Percentiles rank a stretch among this genome's conserved stretches.
Evolutionary conservation across 1,284 basidiomycete genomes (phyloP).

Genomic region (Cutaneotrichosporon cutaneum): DNA sequence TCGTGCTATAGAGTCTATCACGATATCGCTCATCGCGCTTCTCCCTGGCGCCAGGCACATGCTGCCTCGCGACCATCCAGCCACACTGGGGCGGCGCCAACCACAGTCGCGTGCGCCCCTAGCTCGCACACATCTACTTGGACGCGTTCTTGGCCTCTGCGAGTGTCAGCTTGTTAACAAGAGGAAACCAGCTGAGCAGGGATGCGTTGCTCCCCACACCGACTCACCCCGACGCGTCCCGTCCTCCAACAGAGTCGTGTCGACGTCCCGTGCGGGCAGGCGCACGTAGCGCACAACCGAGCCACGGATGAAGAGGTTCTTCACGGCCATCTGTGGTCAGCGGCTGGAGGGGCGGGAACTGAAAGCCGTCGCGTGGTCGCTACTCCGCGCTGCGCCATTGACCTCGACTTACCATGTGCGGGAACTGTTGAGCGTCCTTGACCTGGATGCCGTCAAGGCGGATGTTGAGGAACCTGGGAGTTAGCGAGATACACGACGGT

Average conservation of each 20-base stretch:
- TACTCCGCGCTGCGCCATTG: background rate
- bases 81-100: background rate
- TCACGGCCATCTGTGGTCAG: slow-evolving; percentile 82
- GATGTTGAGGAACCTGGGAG: slow-evolving; percentile 87
- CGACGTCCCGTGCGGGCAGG: slow-evolving; percentile 85
- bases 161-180: background rate
- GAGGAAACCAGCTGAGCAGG: background rate
- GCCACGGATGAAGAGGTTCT: slow-evolving; percentile 98
- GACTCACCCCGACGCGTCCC: slow-evolving; percentile 86
- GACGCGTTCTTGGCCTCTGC: slow-evolving; percentile 11
- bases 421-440: slow-evolving; percentile 86
- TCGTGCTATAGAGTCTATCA: background rate
- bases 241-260: slow-evolving; percentile 94
- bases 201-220: background rate
- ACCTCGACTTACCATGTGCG: slow-evolving; percentile 80
- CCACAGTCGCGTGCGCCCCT: too few relatives aligned
- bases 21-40: background rate
- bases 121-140: slow-evolving; percentile 11
- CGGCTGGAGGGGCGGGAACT: background rate
- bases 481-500: background rate
- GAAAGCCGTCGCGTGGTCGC: background rate
- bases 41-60: background rate
- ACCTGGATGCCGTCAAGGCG: slow-evolving; percentile 92
- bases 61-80: background rate
- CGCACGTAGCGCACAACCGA: slow-evolving; percentile 98